A percentile compares a stretch with the other conserved stretches of the same genome.
These are phyloP conservation scores for Xylaria polymorpha DNA, from an alignment of 2,329 filamentous ascomycete genomes.

Conservation along the genomic window DNA sequence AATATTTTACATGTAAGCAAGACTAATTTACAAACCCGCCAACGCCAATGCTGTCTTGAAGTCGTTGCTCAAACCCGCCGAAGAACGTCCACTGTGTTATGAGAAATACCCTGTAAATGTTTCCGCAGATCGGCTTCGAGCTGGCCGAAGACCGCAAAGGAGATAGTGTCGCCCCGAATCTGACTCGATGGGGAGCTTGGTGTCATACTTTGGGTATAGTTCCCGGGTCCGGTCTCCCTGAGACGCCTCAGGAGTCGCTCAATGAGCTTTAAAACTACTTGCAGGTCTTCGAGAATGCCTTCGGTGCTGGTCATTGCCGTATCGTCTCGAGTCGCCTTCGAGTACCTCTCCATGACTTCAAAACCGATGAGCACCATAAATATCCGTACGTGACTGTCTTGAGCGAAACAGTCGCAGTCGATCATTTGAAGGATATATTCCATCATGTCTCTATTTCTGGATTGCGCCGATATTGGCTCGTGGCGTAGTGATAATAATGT, in stretches of 20 bases:
- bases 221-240: conserved; percentile 28
- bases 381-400: conserved; percentile 39
- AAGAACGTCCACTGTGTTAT: conserved; percentile 37
- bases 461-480: conserved; percentile 25
- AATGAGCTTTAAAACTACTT: conserved; percentile 40
- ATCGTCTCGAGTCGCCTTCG: conserved; percentile 34
- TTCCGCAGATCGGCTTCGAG: conserved; percentile 40
- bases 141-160: conserved; percentile 40
- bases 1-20: conserved; percentile 35
- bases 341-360: conserved; percentile 41
- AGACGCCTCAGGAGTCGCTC: conserved; percentile 40
- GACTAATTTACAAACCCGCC: conserved; percentile 34
- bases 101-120: conserved; percentile 38
- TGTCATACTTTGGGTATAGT: conserved; percentile 24
- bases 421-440: conserved; percentile 39
- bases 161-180: conserved; percentile 33
- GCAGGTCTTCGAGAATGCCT: conserved; percentile 38
- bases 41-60: conserved; percentile 32
- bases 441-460: conserved; percentile 34
- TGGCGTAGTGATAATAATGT: conserved; percentile 37
- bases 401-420: conserved; percentile 41
- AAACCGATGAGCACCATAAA: conserved; percentile 42
- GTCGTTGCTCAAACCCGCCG: conserved; percentile 32
- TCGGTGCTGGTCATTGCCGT: conserved; percentile 35
- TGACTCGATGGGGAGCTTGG: conserved; percentile 18